Conservation (phyloP, 345 rosid species). For the Rhodamnia argentea region DNA sequence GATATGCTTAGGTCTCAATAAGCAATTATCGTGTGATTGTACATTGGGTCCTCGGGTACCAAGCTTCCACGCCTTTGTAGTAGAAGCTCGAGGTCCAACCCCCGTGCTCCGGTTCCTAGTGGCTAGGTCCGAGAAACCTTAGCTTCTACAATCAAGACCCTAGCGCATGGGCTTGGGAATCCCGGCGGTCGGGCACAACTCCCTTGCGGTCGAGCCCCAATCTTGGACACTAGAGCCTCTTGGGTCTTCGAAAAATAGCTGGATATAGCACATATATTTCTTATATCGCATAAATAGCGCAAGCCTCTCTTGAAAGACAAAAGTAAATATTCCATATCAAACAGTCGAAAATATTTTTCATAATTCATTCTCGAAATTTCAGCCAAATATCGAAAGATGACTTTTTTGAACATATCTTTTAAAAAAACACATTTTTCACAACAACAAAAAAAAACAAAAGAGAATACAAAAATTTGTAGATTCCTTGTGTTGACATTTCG, state of each 20-base stretch:
- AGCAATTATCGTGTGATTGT: not conserved
- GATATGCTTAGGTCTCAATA: not conserved
- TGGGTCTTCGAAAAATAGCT: not conserved
- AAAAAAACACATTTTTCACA: not conserved
- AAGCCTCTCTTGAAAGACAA: not conserved
- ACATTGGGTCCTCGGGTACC: not conserved
- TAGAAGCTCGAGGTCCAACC: accelerated
- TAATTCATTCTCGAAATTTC: too few relatives aligned
- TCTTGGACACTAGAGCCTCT: not conserved
- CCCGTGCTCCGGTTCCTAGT: not conserved
- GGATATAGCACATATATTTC: not conserved
- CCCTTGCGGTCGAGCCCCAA: not conserved
- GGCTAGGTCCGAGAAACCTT: not conserved
- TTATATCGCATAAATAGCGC: not conserved
- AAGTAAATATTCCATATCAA: too few relatives aligned
- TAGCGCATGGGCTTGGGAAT: not conserved
- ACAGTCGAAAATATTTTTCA: too few relatives aligned
- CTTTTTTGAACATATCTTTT: not conserved
- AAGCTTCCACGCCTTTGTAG: not conserved
- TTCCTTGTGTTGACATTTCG: not conserved
- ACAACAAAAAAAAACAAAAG: not conserved
- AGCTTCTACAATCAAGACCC: not conserved
- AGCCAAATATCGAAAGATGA: not conserved
- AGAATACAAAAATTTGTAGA: not conserved
- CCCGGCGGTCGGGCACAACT: accelerated